Evolutionary conservation across 2,329 filamentous ascomycete genomes (phyloP).

Genomic region (Xylariaceae sp.): DNA sequence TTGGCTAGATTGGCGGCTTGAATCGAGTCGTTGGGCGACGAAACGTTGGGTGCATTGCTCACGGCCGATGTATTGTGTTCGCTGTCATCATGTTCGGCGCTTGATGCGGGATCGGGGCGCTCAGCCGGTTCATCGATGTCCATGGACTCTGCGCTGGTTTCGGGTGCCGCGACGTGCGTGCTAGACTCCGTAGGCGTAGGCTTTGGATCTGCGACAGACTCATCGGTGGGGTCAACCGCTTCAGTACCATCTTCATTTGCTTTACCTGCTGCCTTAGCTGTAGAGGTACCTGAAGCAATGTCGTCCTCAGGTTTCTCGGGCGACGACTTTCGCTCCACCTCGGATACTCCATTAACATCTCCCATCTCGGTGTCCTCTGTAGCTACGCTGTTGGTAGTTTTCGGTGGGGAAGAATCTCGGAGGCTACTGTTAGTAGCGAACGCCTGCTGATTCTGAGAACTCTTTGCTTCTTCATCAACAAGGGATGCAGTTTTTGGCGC

Average conservation of each 20-base stretch:
- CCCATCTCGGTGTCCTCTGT: constrained; percentile 19
- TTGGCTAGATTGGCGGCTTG: constrained; percentile 31
- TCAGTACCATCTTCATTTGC: not conserved
- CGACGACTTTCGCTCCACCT: constrained; percentile 10
- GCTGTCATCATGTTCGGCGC: constrained; percentile 21
- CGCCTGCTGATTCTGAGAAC: constrained; percentile 21
- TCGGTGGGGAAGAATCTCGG: constrained; percentile 15
- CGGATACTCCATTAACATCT: constrained; percentile 15
- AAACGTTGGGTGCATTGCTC: constrained; percentile 21
- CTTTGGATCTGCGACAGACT: constrained; percentile 11
- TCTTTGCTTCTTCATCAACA: constrained; percentile 8
- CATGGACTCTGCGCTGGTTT: constrained; percentile 25
- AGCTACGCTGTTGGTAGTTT: constrained; percentile 1
- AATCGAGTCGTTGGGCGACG: constrained; percentile 31
- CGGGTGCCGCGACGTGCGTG: not conserved
- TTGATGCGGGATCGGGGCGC: constrained; percentile 19
- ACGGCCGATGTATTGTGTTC: constrained; percentile 22
- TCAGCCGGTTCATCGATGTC: constrained; percentile 28
- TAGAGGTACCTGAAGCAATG: not conserved
- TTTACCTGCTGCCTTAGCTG: not conserved
- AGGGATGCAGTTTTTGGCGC: constrained; percentile 1
- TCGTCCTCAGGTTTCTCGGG: not conserved
- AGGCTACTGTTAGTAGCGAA: constrained; percentile 23
- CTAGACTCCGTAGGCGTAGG: not conserved
- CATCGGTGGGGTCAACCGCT: constrained; percentile 5